Conservation (phyloP, 441 rosid genomes). For the Corymbia citriodora region DNA sequence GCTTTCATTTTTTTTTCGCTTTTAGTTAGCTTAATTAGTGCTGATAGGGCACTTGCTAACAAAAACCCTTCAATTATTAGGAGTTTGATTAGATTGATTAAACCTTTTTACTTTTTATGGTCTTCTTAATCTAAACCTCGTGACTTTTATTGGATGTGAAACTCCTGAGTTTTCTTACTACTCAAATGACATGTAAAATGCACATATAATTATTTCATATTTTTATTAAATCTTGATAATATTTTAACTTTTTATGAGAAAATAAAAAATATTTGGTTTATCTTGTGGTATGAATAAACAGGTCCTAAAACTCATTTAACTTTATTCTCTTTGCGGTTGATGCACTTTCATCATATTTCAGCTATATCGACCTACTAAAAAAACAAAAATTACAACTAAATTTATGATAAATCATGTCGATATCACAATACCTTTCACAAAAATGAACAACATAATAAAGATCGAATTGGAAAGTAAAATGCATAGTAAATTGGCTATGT, state of each 20-base stretch:
- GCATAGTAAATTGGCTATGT: not conserved
- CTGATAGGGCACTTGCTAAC: not conserved
- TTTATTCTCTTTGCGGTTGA: not conserved
- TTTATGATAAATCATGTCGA: not conserved
- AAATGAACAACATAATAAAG: not conserved
- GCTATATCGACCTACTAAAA: not conserved
- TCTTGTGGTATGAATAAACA: not conserved
- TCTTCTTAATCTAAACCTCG: not conserved
- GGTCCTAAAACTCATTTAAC: not conserved
- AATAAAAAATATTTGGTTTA: not conserved
- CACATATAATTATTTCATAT: not conserved
- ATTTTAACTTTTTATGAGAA: not conserved
- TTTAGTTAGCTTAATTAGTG: not conserved
- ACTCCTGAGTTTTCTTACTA: not conserved
- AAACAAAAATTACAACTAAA: not conserved
- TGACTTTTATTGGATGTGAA: not conserved
- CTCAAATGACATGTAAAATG: not conserved
- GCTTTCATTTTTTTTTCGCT: not conserved
- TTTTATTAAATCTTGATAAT: not conserved
- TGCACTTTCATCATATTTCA: not conserved
- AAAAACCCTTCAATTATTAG: not conserved
- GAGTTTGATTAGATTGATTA: not conserved
- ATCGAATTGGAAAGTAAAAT: not conserved
- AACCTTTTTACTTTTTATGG: not conserved
- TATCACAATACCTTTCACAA: not conserved